Conservation (phyloP, 371 early-diverging fungal genomes). For the Quaeritorhiza haematococci region DNA sequence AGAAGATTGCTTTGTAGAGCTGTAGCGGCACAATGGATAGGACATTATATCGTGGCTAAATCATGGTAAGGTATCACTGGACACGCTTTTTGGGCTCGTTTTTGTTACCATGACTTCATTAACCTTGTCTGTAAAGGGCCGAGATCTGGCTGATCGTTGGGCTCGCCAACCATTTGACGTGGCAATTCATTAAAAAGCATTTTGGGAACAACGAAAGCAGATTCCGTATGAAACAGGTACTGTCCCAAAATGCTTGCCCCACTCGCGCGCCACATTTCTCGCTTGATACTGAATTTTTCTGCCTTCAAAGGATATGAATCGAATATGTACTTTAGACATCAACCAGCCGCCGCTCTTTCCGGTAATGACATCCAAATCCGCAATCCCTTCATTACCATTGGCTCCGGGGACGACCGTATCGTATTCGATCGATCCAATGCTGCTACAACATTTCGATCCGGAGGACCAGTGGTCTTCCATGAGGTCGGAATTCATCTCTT, state of each 20-base stretch:
- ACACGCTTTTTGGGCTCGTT: neutral
- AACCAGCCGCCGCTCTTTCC: conserved; percentile 79
- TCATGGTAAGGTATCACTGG: conserved; percentile 48
- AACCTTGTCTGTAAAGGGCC: conserved; percentile 27
- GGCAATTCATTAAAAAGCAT: conserved; percentile 67
- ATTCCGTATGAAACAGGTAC: conserved; percentile 70
- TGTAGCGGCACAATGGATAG: conserved; percentile 90
- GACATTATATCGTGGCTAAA: conserved; percentile 74
- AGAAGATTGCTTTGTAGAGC: conserved; percentile 63
- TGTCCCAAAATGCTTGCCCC: neutral
- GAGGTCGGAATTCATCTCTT: conserved; percentile 63
- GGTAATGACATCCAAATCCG: conserved; percentile 6
- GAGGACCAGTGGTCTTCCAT: conserved; percentile 48
- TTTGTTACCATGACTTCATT: neutral
- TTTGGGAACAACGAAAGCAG: conserved; percentile 87
- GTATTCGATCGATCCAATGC: conserved; percentile 15
- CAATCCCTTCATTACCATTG: neutral
- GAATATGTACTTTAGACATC: conserved; percentile 73
- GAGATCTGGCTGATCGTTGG: conserved; percentile 87
- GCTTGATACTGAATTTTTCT: conserved; percentile 2
- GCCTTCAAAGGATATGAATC: conserved; percentile 66
- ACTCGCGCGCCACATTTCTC: neutral
- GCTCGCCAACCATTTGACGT: conserved; percentile 67
- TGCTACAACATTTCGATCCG: conserved; percentile 47
- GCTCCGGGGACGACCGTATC: neutral